Conservation (phyloP, 768 basidiomycete genomes). For the Suillus ampliporus region DNA sequence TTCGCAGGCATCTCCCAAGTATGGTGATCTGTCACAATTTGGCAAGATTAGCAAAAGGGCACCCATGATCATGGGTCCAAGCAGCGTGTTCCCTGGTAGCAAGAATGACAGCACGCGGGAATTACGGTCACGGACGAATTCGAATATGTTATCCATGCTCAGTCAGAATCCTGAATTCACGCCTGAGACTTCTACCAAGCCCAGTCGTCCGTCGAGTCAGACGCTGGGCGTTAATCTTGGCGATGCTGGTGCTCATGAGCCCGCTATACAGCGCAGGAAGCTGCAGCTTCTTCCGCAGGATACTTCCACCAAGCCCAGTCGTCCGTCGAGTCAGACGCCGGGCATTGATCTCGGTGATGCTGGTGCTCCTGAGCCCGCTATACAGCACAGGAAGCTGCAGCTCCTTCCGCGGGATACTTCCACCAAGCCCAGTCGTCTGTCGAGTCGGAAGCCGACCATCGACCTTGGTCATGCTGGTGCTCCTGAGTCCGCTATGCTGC, state of each 20-base stretch:
- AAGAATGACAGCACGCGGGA: conserved; percentile 75
- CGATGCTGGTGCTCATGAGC: conserved; percentile 51
- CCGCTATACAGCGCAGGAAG: conserved; percentile 63
- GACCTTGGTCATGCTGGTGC: conserved; percentile 52
- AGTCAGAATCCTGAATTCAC: conserved; percentile 63
- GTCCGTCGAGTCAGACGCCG: no score
- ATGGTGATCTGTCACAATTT: conserved; percentile 85
- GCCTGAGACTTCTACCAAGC: conserved; percentile 57
- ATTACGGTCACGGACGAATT: conserved; percentile 78
- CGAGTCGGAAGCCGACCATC: conserved; percentile 55
- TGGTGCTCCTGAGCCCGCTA: no score
- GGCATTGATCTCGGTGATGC: no score
- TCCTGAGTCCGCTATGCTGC: conserved; percentile 55
- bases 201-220: conserved; percentile 55
- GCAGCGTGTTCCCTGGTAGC: conserved; percentile 74
- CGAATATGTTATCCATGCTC: conserved; percentile 92
- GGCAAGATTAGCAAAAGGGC: conserved; percentile 82
- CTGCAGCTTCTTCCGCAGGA: conserved; percentile 79
- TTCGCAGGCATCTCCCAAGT: conserved; percentile 70
- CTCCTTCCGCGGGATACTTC: no score
- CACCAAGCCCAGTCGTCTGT: conserved; percentile 56
- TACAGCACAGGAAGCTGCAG: no score
- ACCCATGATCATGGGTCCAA: conserved; percentile 81
- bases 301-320: no score
- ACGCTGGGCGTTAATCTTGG: conserved; percentile 58